Evolutionary conservation across 1,284 basidiomycete species (phyloP).

Genomic region (Malassezia globosa): DNA sequence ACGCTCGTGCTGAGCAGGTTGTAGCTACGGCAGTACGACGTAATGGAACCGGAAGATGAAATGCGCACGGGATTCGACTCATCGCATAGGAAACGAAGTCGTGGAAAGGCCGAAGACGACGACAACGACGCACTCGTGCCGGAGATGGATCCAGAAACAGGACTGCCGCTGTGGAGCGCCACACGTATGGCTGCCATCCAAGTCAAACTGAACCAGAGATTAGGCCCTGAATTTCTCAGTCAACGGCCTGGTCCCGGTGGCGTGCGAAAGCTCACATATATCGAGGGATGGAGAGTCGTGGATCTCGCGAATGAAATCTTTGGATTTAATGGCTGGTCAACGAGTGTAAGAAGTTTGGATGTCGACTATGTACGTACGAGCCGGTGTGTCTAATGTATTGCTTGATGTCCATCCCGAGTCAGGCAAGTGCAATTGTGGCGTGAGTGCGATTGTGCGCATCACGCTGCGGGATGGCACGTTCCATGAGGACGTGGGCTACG

Average conservation of each 20-base stretch:
- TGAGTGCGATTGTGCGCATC: constrained; percentile 73
- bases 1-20: too few relatives aligned
- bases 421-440: constrained; percentile 60
- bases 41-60: too few relatives aligned
- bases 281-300: constrained; percentile 77
- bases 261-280: constrained; percentile 67
- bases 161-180: constrained; percentile 21
- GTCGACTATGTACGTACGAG: constrained; percentile 54
- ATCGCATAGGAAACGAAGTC: too few relatives aligned
- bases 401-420: constrained; percentile 52
- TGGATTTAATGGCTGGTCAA: constrained; percentile 95
- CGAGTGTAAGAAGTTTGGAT: constrained; percentile 64
- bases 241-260: constrained; percentile 70
- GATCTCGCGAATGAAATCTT: constrained; percentile 87
- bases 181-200: constrained; percentile 58
- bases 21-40: too few relatives aligned
- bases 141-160: constrained; percentile 8
- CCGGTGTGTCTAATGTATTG: constrained; percentile 9
- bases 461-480: constrained; percentile 75
- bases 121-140: too few relatives aligned
- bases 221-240: constrained; percentile 86
- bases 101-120: background rate
- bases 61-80: too few relatives aligned
- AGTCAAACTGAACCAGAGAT: constrained; percentile 68
- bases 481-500: constrained; percentile 74